Conservation (phyloP, 2,329 filamentous ascomycete genomes). For the Alternaria sp. region DNA sequence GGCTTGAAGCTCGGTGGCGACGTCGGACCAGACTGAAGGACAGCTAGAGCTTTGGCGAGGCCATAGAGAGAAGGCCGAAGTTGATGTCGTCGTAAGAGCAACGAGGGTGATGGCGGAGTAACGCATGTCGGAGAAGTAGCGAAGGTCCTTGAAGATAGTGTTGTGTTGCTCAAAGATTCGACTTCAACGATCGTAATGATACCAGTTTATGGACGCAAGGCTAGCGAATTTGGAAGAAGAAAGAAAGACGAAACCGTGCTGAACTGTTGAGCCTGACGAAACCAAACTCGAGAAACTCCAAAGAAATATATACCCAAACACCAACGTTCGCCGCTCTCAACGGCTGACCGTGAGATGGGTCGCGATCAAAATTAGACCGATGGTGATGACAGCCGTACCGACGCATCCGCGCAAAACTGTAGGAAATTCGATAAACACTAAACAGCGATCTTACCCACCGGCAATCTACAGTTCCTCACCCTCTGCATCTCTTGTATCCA, state of each 20-base stretch:
- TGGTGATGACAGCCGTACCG: not conserved
- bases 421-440: not conserved
- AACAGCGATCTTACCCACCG: not conserved
- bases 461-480: not conserved
- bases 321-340: not conserved
- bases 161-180: not conserved
- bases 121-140: not conserved
- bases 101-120: not conserved
- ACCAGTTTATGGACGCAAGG: not conserved
- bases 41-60: slow-evolving; percentile 20
- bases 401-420: not conserved
- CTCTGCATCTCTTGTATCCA: not conserved
- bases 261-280: not conserved
- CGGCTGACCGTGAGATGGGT: not conserved
- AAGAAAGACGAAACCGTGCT: not conserved
- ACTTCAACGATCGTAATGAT: not conserved
- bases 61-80: not conserved
- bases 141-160: not conserved
- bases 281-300: not conserved
- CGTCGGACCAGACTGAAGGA: slow-evolving; percentile 27
- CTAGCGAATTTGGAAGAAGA: not conserved
- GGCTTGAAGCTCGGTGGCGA: slow-evolving; percentile 21
- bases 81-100: not conserved
- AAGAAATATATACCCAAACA: not conserved
- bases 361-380: not conserved